Evolutionary conservation across 768 basidiomycete species (phyloP), one percentile per base, ranked within the genome.

Genomic region (Panus rudis): DNA sequence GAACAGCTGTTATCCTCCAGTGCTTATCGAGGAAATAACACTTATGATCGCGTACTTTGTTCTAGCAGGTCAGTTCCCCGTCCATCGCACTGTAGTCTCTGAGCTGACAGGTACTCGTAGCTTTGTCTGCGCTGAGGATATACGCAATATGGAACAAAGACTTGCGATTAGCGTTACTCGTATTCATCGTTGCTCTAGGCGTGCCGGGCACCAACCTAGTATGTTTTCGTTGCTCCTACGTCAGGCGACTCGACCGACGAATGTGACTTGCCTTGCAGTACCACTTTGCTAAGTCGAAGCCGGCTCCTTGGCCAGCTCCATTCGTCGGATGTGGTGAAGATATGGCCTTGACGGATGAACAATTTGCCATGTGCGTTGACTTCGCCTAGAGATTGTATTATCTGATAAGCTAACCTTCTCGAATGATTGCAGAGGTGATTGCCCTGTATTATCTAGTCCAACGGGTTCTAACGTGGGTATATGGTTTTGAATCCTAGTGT

Each of bases 61-160:
- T 17, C 39, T 48, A 25, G 47, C 47, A 6, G 32, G 45, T 46
- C 28, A 21, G 42, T 19, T 7, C n/a, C 16, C 16, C 8, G 2
- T 6, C 11, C 25, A 17, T 43, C 11, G 5, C 11, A 13, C 11
- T 8, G 8, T 28, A n/a, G 14, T 30, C 19, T 7, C 11, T 26
- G 12, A 11, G 22, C 16, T 17, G 12, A 11, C 22, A 7, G 28
- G 22, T 16, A 7, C 6, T 23, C 19, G 4, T 19, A 43, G 47
- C 37, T 1, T 48, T 48, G 37, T 42, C 40, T 24, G 20, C 47
- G 6, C 42, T 48, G 28, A 41, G 47, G 31, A 35, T 48, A 3
- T 48, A 41, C 40, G 47, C 47, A 3, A 48, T 48, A 17, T 48
- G 47, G 47, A 42, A 41, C 13, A 25, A 37, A 12, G 47, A 48